phyloP scores from a whole-genome alignment of 192 early-diverging fungal genomes.

The Coemansia sp. region DNA sequence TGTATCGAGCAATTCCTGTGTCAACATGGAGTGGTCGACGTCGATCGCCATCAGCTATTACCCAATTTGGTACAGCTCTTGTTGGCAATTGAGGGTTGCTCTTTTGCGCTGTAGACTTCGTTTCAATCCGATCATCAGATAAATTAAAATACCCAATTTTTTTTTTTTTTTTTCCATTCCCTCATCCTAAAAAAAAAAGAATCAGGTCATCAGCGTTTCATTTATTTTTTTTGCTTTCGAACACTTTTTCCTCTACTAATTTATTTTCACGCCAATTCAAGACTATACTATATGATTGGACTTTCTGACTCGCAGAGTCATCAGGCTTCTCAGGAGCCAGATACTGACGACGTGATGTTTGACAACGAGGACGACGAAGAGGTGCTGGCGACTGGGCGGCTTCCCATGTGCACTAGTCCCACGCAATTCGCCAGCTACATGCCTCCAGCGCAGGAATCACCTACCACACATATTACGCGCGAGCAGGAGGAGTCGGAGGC shows the following conservation, averaged over 20 bases:
- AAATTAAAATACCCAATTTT: background rate
- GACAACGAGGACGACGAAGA: background rate
- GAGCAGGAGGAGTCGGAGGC: background rate
- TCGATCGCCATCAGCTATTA: conserved; percentile 12
- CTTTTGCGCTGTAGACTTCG: conserved; percentile 20
- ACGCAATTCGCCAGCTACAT: background rate
- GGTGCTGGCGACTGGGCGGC: background rate
- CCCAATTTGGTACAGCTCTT: conserved; percentile 29
- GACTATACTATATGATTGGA: background rate
- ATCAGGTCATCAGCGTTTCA: background rate
- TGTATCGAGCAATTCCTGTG: conserved; percentile 34
- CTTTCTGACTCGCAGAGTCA: background rate
- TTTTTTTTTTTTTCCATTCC: background rate
- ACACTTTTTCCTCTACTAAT: background rate
- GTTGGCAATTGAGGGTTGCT: conserved; percentile 31
- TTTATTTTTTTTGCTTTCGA: background rate
- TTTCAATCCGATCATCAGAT: background rate
- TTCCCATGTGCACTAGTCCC: background rate
- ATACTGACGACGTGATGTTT: background rate
- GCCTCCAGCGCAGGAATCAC: background rate
- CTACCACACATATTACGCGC: background rate
- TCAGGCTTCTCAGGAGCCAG: background rate
- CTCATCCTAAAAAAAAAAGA: background rate
- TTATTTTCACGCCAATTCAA: background rate
- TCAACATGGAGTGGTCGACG: conserved; percentile 12